These are phyloP conservation scores for Buddleja alternifolia DNA, from an alignment of 257 asterid species.

Conservation along the genomic window DNA sequence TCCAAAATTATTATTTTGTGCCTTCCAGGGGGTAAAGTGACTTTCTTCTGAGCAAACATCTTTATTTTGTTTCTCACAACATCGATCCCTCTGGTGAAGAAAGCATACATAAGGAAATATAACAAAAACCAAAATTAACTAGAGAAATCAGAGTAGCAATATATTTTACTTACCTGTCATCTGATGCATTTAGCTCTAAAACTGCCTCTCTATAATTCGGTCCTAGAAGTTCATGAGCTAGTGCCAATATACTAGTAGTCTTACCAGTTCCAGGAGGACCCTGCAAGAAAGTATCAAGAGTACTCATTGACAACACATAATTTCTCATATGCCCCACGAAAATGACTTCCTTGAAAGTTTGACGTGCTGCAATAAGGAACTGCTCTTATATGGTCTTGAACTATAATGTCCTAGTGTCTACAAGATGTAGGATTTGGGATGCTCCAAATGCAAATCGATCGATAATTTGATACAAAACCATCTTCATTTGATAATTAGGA, in stretches of 20 bases:
- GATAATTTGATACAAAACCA: too few species aligned
- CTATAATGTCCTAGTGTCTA: too few species aligned
- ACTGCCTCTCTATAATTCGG: constrained; percentile 89
- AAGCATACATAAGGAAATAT: neutral
- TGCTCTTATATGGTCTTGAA: too few species aligned
- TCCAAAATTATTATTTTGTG: constrained; percentile 90
- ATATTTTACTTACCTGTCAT: constrained; percentile 63
- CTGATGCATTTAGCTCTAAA: constrained; percentile 93
- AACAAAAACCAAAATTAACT: constrained; percentile 6
- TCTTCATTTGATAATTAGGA: too few species aligned
- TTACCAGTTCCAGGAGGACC: constrained; percentile 99
- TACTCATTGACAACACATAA: neutral
- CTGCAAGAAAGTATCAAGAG: constrained; percentile 39
- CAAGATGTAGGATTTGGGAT: too few species aligned
- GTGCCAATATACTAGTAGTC: constrained; percentile 92
- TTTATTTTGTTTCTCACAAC: constrained; percentile 96
- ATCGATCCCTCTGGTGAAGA: constrained; percentile 80
- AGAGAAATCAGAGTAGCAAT: neutral
- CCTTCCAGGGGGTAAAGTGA: constrained; percentile 87
- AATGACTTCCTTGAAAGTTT: too few species aligned
- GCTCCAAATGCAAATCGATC: too few species aligned
- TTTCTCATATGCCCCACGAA: too few species aligned
- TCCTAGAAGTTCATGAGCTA: constrained; percentile 95
- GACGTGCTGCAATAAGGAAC: too few species aligned
- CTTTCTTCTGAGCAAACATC: constrained; percentile 98